Conservation (phyloP, 2,329 filamentous ascomycete genomes). For the Ceratocystis cacaofunesta region DNA sequence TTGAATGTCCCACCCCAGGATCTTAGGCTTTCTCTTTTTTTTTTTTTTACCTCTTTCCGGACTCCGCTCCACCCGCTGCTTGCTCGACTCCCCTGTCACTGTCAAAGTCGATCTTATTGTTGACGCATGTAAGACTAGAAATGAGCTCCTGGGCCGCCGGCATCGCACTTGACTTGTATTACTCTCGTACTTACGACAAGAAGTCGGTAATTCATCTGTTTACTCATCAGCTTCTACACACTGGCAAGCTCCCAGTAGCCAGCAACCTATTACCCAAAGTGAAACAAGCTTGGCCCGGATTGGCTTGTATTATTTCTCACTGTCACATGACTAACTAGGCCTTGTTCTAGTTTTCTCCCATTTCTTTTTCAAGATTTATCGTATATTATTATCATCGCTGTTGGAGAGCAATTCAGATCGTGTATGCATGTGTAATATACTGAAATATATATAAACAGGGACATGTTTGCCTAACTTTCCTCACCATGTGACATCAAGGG, state of each 20-base stretch:
- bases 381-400: not conserved
- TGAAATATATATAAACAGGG: not conserved
- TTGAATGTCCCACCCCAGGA: not conserved
- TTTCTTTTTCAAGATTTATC: not conserved
- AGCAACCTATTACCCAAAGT: not conserved
- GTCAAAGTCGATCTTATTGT: not conserved
- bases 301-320: not conserved
- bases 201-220: not conserved
- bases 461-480: not conserved
- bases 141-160: not conserved
- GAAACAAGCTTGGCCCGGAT: not conserved
- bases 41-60: not conserved
- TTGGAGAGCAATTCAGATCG: not conserved
- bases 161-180: not conserved
- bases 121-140: not conserved
- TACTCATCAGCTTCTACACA: not conserved
- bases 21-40: not conserved
- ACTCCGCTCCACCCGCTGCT: not conserved
- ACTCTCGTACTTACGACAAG: conserved; percentile 3
- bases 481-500: not conserved
- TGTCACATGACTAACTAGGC: not conserved
- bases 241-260: not conserved
- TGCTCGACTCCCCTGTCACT: not conserved
- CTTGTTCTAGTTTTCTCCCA: not conserved
- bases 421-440: not conserved